Base-by-base conservation (phyloP, 805 yeast genomes). In the Yarrowia sp. region DNA sequence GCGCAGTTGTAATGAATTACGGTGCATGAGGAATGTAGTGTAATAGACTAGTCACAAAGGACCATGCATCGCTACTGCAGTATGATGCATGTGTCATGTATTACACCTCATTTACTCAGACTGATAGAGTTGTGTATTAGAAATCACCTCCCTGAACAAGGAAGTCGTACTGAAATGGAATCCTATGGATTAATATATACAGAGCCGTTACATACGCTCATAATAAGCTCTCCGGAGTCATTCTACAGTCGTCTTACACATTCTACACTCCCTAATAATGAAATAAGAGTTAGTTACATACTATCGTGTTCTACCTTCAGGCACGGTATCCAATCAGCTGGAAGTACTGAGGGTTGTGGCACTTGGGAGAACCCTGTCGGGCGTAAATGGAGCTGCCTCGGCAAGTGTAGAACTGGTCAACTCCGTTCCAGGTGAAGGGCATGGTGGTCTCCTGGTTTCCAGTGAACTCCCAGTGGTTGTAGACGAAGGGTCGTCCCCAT, bases 391-490 rank as follows among this genome's bases (percentile, higher is more conserved):
- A 48, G 5, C 63, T 48, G 15, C 14, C 38, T 26, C 63, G 40
- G 9, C 63, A 56, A 26, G 40, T 15, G 63, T 56, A 56, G 14
- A 56, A 56, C 40, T 56, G 26, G 26, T 26, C n/a, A 8, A 41
- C 48, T 4, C 63, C 63, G 26, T 56, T 56, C 63, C 63, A 56
- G 14, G 48, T 56, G 22, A 56, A 56, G 3, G 63, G 63, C 46
- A 56, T 56, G 22, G 22, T 26, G 10, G 48, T n/a, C 48, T 56
- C 63, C 63, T 56, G 63, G 48, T 56, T n/a, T 40, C 63, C 63
- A n/a, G 63, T 41, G 8, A 56, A 56, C 40, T 56, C 48, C 63
- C 63, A 56, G 38, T 41, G 7, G 49, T 56, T 56, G 63, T 56
- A 41, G 19, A 26, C 40, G 11, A 41, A 56, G 14, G 63, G 63